phyloP scores from a whole-genome alignment of 768 basidiomycete species.

The Sarcomyxa edulis region DNA sequence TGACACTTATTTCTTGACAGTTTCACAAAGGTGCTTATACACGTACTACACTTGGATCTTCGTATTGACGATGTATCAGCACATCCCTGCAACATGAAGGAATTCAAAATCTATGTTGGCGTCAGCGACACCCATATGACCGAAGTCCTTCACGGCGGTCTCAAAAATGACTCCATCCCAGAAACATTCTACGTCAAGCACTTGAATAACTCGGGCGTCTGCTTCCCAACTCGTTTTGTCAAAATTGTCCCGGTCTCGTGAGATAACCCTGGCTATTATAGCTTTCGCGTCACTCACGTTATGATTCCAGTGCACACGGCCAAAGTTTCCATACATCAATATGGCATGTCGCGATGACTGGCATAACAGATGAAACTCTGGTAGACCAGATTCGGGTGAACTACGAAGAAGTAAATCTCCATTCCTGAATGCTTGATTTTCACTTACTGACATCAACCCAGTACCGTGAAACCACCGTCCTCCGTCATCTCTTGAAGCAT shows the following conservation, averaged over 20 bases:
- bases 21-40: constrained; percentile 32
- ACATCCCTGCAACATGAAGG: constrained; percentile 84
- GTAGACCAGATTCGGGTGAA: constrained; percentile 48
- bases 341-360: constrained; percentile 65
- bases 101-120: constrained; percentile 71
- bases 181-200: constrained; percentile 63
- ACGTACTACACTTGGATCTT: constrained; percentile 2
- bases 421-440: background rate
- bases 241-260: constrained; percentile 76
- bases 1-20: constrained; percentile 19
- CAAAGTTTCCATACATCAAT: constrained; percentile 76
- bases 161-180: constrained; percentile 59
- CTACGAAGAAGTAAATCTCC: constrained; percentile 59
- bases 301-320: constrained; percentile 51
- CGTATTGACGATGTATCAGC: constrained; percentile 32
- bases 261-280: constrained; percentile 24
- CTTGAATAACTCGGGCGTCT: constrained; percentile 48
- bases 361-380: constrained; percentile 48
- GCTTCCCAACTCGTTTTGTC: constrained; percentile 62
- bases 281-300: background rate
- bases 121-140: constrained; percentile 59
- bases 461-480: constrained; percentile 61
- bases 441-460: constrained; percentile 23
- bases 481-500: constrained; percentile 71
- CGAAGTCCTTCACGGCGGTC: constrained; percentile 55